Evolutionary conservation across 176 grass and related monocot genomes (phyloP).

Genomic region (Metroxylon sagu): DNA sequence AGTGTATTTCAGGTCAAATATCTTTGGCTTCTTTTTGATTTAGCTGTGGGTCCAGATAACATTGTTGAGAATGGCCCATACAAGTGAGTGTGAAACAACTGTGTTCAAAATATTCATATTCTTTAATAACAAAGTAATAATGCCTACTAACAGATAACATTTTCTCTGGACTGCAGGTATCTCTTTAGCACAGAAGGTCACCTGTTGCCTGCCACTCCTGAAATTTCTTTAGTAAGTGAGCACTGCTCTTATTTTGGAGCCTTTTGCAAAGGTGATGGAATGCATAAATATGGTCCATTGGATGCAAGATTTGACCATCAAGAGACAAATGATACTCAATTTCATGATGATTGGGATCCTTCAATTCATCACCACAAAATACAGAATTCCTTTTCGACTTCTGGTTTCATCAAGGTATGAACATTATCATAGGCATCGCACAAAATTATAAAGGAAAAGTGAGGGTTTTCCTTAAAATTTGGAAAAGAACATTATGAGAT

Average conservation of each 20-base stretch:
- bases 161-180: conserved; percentile 46
- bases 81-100: conserved; percentile 51
- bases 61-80: conserved; percentile 96
- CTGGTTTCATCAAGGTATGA: conserved; percentile 72
- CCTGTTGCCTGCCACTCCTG: conserved; percentile 65
- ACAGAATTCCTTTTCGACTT: conserved; percentile 35
- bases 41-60: conserved; percentile 80
- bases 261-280: conserved; percentile 54
- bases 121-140: not conserved
- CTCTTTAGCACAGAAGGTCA: conserved; percentile 99
- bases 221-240: conserved; percentile 75
- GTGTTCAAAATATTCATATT: conserved; percentile 16
- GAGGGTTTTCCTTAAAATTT: too few species aligned
- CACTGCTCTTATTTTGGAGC: conserved; percentile 84
- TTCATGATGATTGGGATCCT: conserved; percentile 19
- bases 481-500: too few species aligned
- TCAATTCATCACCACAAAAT: conserved; percentile 23
- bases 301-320: conserved; percentile 23
- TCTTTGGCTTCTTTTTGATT: conserved; percentile 99
- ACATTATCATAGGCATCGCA: not conserved
- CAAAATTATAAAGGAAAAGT: too few species aligned
- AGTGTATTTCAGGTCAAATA: conserved; percentile 72
- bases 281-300: conserved; percentile 23
- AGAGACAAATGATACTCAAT: conserved; percentile 46
- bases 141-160: conserved; percentile 1